A percentile compares a stretch with the other conserved stretches of the same genome.
Evolutionary conservation across 306 rosid species (phyloP).

Genomic region (Styphnolobium japonicum): DNA sequence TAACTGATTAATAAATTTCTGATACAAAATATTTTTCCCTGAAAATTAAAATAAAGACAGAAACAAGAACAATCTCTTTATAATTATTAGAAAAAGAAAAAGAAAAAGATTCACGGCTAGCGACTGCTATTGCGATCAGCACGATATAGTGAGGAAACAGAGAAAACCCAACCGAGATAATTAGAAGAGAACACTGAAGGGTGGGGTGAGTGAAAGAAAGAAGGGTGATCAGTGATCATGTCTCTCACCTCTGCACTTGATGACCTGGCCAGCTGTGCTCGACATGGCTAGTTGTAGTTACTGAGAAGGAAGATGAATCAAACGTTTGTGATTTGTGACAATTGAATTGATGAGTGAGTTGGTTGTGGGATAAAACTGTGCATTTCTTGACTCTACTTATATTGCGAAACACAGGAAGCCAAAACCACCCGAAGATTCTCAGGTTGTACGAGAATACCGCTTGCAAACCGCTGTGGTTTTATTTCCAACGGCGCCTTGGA

Average conservation of each 20-base stretch:
- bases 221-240: not conserved
- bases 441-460: not conserved
- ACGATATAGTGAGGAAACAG: no score
- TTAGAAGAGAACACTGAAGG: not conserved
- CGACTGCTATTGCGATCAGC: no score
- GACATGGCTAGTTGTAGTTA: slow-evolving; percentile 35
- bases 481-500: not conserved
- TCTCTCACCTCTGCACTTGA: slow-evolving; percentile 67
- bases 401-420: not conserved
- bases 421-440: not conserved
- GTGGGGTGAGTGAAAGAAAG: no score
- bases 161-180: not conserved
- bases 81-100: no score
- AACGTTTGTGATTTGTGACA: no score
- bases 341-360: not conserved
- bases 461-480: not conserved
- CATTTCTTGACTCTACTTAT: not conserved
- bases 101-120: no score
- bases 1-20: not conserved
- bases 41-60: not conserved
- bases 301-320: not conserved
- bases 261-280: slow-evolving; percentile 55
- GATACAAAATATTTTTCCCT: no score
- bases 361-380: not conserved
- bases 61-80: not conserved